Evolutionary conservation across 257 asterid species (phyloP), one percentile per base, ranked within the genome.

Genomic region (Nicotiana undulata): DNA sequence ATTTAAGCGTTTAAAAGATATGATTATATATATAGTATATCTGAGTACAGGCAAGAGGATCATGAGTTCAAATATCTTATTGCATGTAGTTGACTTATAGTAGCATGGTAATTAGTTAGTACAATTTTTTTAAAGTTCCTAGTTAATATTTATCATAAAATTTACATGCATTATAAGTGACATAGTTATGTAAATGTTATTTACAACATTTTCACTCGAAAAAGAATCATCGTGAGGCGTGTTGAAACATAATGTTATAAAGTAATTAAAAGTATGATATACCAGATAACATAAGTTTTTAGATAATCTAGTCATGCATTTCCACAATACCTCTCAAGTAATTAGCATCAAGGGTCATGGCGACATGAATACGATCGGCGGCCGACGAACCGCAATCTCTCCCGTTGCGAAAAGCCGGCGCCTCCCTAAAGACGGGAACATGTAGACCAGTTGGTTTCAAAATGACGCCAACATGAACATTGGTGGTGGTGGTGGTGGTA

Each of bases 301-400:
- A 46, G 49, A 22, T 5, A 1, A 13, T 24, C 0, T 72, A 55
- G 0, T 72, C 60, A 6, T 12, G 24, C 61, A 7, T 72, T 49
- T 72, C 15, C 13, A 22, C 7, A 15, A 88, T 90, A n/a, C 97
- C 95, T 18, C 95, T 81, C 51, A 92, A 85, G 77, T 91, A 92
- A 77, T 90, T 90, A 13, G 89, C 88, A 79, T 91, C 97, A 15
- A 92, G 91, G 8, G 97, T 92, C 95, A 92, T 92, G 63, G 95
- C 93, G 8, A 89, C 85, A 79, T 92, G 95, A 28, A 89, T 85
- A 81, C 4, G 85, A 82, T 18, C 32, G 37, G 32, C 28, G 10
- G 1, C 15, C 0, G 40, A 49, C 0, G 80, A 59, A n/a, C 61
- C 44, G 76, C 93, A 90, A 0, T 85, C 61, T 5, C 53, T 88